Conservation (phyloP, 495 filamentous ascomycete genomes). For the Daldinia decipiens region DNA sequence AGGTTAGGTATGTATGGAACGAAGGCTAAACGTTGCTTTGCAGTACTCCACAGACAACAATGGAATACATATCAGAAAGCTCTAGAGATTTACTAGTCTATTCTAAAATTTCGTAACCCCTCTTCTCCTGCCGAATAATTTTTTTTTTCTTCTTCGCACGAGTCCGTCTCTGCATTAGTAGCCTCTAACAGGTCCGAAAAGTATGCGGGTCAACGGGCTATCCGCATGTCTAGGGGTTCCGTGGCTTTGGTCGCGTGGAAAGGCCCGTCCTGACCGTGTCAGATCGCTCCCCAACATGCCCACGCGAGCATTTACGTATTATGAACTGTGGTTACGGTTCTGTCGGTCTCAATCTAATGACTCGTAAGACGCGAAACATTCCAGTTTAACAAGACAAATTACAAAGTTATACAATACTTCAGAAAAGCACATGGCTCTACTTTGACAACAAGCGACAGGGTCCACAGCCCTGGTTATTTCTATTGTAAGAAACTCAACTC, state of each 20-base stretch:
- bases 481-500: neutral
- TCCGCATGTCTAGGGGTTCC: constrained; percentile 27
- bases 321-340: neutral
- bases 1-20: constrained; percentile 6
- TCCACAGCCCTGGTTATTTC: neutral
- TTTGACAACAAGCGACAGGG: neutral
- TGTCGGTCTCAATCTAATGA: constrained; percentile 6
- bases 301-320: constrained; percentile 14
- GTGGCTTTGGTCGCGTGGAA: constrained; percentile 39
- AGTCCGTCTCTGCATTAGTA: constrained; percentile 40
- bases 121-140: constrained; percentile 26
- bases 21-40: constrained; percentile 26
- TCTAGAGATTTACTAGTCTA: constrained; percentile 19
- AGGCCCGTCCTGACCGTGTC: constrained; percentile 31
- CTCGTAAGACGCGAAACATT: neutral
- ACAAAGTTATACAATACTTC: neutral
- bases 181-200: constrained; percentile 16
- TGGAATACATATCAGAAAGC: constrained; percentile 20
- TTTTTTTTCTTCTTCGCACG: constrained; percentile 38
- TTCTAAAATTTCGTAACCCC: constrained; percentile 19
- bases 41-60: constrained; percentile 33
- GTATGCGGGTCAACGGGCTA: constrained; percentile 27
- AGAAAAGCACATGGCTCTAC: neutral
- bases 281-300: constrained; percentile 20
- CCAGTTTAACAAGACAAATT: neutral